A percentile compares a stretch with the other conserved stretches of the same genome.
Conservation (phyloP, 371 early-diverging fungal species). For the Rhizopus sp. region DNA sequence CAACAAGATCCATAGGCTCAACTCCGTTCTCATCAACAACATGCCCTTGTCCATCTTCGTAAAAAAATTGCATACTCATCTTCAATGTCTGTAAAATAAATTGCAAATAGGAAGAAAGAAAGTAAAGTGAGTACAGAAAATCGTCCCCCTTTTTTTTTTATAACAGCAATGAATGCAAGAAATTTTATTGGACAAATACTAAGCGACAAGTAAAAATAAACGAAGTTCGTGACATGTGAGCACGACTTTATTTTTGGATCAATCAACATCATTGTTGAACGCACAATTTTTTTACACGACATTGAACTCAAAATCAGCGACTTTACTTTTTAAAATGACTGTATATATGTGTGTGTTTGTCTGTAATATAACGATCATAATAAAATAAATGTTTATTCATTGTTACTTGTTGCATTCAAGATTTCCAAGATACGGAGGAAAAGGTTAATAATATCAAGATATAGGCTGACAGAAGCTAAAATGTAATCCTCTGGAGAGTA, state of each 20-base stretch:
- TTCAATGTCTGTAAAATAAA: constrained; percentile 8
- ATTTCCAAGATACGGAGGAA: constrained; percentile 76
- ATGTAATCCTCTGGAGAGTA: constrained; percentile 81
- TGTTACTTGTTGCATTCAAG: constrained; percentile 24
- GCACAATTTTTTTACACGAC: too few relatives aligned
- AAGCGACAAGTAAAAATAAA: constrained; percentile 14
- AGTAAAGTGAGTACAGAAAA: not conserved
- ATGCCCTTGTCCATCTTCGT: constrained; percentile 19
- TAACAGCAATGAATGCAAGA: not conserved
- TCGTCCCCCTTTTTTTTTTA: not conserved
- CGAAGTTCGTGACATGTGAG: constrained; percentile 8
- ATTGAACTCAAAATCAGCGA: constrained; percentile 20
- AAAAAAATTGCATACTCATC: constrained; percentile 16
- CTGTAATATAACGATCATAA: not conserved
- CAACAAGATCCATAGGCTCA: too few relatives aligned
- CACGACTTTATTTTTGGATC: constrained; percentile 15
- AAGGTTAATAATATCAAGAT: constrained; percentile 81
- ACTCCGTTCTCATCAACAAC: constrained; percentile 23
- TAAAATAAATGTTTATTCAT: constrained; percentile 8
- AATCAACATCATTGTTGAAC: constrained; percentile 17
- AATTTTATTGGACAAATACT: not conserved
- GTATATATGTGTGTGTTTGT: constrained; percentile 1
- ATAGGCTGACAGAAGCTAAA: constrained; percentile 72
- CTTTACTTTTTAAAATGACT: constrained; percentile 20
- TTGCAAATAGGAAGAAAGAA: not conserved